phyloP scores from a whole-genome alignment of 2,329 filamentous ascomycete species.

The Cladophialophora chaetospira region DNA sequence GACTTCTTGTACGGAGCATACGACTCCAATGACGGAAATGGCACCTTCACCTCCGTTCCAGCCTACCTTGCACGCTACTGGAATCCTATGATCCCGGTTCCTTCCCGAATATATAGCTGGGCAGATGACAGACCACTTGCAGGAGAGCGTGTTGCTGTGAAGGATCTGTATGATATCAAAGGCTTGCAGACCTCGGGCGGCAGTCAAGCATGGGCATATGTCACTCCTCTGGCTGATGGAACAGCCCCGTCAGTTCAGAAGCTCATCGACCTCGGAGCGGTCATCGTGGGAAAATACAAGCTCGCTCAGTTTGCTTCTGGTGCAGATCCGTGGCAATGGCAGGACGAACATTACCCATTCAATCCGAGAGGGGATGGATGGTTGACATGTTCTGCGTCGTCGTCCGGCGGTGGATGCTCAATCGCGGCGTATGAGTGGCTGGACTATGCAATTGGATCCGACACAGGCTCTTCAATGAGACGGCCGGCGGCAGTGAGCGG shows the following conservation, averaged over 20 bases:
- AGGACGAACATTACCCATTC: slow-evolving; percentile 43
- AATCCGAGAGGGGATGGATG: slow-evolving; percentile 44
- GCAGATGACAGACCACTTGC: slow-evolving; percentile 18
- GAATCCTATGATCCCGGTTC: slow-evolving; percentile 22
- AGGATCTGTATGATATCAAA: slow-evolving; percentile 27
- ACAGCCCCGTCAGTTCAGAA: slow-evolving; percentile 26
- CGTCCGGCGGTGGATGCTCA: slow-evolving; percentile 34
- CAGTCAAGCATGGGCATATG: slow-evolving; percentile 20
- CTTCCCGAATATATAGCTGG: slow-evolving; percentile 32
- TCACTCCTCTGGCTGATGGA: slow-evolving; percentile 12
- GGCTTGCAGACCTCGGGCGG: slow-evolving; percentile 26
- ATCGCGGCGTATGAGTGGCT: slow-evolving; percentile 46
- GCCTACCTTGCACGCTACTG: background rate
- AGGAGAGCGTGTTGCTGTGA: slow-evolving; percentile 27
- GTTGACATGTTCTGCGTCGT: slow-evolving; percentile 35
- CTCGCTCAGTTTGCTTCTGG: slow-evolving; percentile 28
- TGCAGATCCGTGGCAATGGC: slow-evolving; percentile 31
- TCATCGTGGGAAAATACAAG: slow-evolving; percentile 26
- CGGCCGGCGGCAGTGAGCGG: slow-evolving; percentile 48
- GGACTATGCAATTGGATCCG: slow-evolving; percentile 43
- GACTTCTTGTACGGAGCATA: slow-evolving; percentile 15
- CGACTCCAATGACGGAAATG: slow-evolving; percentile 4
- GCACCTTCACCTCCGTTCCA: background rate
- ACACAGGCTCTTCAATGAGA: slow-evolving; percentile 52
- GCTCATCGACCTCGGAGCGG: slow-evolving; percentile 25